Conservation (phyloP, 257 asterid species). For the Orobanche coerulescens region DNA sequence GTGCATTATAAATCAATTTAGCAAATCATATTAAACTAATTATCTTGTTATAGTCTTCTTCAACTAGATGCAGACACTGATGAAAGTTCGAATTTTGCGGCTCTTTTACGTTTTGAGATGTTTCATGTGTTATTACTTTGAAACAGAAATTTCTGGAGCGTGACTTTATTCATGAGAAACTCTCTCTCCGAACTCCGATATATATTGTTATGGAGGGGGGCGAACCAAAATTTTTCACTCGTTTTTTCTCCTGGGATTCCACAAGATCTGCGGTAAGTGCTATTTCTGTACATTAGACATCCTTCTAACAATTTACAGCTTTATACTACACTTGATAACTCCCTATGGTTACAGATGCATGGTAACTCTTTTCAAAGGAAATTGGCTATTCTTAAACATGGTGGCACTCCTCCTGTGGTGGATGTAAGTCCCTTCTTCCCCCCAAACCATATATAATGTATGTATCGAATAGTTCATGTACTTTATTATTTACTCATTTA, state of each 20-base stretch:
- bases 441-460: not conserved
- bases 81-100: not conserved
- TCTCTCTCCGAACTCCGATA: slow-evolving; percentile 64
- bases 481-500: too few species aligned
- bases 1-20: not conserved
- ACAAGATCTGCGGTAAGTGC: slow-evolving; percentile 68
- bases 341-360: slow-evolving; percentile 55
- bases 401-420: slow-evolving; percentile 46
- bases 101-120: not conserved
- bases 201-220: slow-evolving; percentile 83
- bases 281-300: slow-evolving; percentile 7
- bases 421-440: slow-evolving; percentile 52
- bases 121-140: slow-evolving; percentile 14
- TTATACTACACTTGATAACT: slow-evolving; percentile 17
- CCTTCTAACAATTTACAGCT: not conserved
- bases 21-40: not conserved
- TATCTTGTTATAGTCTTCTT: slow-evolving; percentile 1
- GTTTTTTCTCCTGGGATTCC: slow-evolving; percentile 91
- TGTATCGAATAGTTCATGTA: too few species aligned
- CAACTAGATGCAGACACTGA: not conserved
- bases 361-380: slow-evolving; percentile 96
- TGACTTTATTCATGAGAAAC: slow-evolving; percentile 83
- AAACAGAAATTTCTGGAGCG: slow-evolving; percentile 77
- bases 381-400: slow-evolving; percentile 63
- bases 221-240: slow-evolving; percentile 86